phyloP scores from a whole-genome alignment of 495 filamentous ascomycete genomes.

The Saxophila tyrrhenica region DNA sequence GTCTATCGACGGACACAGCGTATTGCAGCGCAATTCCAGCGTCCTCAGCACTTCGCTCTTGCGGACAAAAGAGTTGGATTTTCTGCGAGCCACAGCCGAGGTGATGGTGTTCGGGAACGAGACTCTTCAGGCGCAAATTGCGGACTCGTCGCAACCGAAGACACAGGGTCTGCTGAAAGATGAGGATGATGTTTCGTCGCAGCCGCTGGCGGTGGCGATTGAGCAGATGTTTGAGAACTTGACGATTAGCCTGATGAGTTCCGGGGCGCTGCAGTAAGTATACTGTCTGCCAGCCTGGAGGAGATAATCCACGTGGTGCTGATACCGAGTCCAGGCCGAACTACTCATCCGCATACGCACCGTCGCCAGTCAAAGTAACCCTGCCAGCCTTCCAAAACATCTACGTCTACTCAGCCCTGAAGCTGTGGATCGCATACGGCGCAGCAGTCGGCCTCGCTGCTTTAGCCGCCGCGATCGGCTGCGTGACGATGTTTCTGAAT shows the following conservation, averaged over 20 bases:
- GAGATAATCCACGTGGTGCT: not conserved
- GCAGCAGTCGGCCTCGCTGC: not conserved
- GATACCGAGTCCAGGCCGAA: not conserved
- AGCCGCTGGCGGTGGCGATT: not conserved
- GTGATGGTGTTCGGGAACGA: not conserved
- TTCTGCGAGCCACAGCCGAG: not conserved
- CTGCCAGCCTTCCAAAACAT: not conserved
- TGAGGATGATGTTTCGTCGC: not conserved
- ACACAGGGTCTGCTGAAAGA: not conserved
- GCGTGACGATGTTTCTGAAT: not conserved
- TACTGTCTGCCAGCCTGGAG: not conserved
- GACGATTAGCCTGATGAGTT: not conserved
- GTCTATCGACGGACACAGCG: not conserved
- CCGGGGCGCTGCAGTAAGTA: not conserved
- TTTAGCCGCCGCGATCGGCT: not conserved
- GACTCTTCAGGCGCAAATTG: not conserved
- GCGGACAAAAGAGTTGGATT: not conserved
- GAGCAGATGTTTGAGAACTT: not conserved
- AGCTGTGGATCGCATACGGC: not conserved
- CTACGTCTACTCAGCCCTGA: not conserved
- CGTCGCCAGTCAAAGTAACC: not conserved
- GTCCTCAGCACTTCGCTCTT: not conserved
- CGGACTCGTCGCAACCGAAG: not conserved
- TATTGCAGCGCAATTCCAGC: not conserved
- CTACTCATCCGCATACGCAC: not conserved